Percentiles rank a stretch among this genome's conserved stretches.
Conservation (phyloP, 2,329 filamentous ascomycete genomes). For the Zymoseptoria pseudotritici region DNA sequence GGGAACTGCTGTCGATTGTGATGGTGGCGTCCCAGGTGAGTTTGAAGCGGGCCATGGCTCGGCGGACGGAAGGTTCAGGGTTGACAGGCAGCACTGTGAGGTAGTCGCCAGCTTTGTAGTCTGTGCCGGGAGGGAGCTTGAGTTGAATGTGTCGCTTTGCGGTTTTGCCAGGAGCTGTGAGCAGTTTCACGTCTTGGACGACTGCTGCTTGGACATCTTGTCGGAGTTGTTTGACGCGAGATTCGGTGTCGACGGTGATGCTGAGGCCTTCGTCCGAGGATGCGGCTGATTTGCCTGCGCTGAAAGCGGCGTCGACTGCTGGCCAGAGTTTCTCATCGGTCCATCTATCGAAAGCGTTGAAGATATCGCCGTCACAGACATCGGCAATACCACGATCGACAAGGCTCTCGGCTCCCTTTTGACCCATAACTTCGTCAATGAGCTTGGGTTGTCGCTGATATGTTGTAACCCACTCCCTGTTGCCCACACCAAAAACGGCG, state of each 20-base stretch:
- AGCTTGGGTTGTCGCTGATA: conserved; percentile 61
- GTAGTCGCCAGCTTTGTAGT: conserved; percentile 54
- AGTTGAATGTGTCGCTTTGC: conserved; percentile 50
- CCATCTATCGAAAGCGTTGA: conserved; percentile 37
- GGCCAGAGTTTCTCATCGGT: conserved; percentile 3
- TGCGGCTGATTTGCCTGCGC: not conserved
- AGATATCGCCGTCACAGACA: conserved; percentile 31
- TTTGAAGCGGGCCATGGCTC: conserved; percentile 56
- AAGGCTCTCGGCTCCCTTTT: conserved; percentile 41
- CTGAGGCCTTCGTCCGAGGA: not conserved
- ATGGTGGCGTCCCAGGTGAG: conserved; percentile 57
- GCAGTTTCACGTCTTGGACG: conserved; percentile 45
- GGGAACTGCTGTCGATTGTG: conserved; percentile 41
- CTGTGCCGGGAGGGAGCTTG: conserved; percentile 39
- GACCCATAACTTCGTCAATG: conserved; percentile 49
- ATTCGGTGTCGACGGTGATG: conserved; percentile 1
- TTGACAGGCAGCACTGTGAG: conserved; percentile 49
- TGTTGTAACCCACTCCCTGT: conserved; percentile 46
- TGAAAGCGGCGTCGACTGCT: not conserved
- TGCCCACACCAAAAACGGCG: conserved; percentile 37
- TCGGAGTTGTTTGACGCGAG: conserved; percentile 42
- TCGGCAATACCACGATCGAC: conserved; percentile 30
- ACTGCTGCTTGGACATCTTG: conserved; percentile 55
- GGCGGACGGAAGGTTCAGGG: conserved; percentile 50
- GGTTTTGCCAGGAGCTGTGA: conserved; percentile 45